Percentiles rank a stretch among this genome's conserved stretches.
Evolutionary conservation across 106 monocot species (phyloP).

Genomic region (Amphibolis antarctica): DNA sequence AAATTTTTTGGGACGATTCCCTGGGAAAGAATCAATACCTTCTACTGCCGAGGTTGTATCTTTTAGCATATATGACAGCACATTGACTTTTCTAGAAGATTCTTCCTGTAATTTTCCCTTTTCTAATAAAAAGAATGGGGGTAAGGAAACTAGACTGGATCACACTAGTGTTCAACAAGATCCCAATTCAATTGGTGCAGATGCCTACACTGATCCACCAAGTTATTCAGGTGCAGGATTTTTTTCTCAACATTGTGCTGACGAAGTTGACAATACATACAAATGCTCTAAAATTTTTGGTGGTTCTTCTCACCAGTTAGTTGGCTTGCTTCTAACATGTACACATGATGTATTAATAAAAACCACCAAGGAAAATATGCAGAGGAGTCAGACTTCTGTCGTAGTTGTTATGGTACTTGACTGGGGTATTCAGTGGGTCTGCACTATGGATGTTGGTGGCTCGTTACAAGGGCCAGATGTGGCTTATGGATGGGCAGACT

Average conservation of each 20-base stretch:
- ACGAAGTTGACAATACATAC: conserved; percentile 13
- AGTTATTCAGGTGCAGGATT: conserved; percentile 1
- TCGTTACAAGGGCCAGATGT: conserved; percentile 6
- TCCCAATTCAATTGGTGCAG: not conserved
- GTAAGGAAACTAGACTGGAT: not conserved
- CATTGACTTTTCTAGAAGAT: conserved; percentile 38
- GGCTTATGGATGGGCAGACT: conserved; percentile 64
- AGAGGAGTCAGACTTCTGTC: conserved; percentile 23
- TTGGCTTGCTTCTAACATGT: conserved; percentile 58
- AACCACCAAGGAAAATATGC: conserved; percentile 8
- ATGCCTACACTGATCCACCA: conserved; percentile 1
- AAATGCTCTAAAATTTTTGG: conserved; percentile 47
- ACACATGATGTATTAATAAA: conserved; percentile 4
- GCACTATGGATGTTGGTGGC: conserved; percentile 35
- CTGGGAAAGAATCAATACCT: conserved; percentile 45
- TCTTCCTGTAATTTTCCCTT: not conserved
- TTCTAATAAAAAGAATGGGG: conserved; percentile 6
- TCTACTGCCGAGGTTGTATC: conserved; percentile 53
- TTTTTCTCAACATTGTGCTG: not conserved
- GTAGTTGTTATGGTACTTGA: conserved; percentile 42
- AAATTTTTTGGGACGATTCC: conserved; percentile 40
- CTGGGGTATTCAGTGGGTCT: conserved; percentile 83
- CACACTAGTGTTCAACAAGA: not conserved
- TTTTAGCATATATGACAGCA: conserved; percentile 45
- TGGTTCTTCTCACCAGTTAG: conserved; percentile 35